Evolutionary conservation across 306 rosid genomes (phyloP), one percentile per base, ranked within the genome.

Genomic region (Chamaecrista fasciculata): DNA sequence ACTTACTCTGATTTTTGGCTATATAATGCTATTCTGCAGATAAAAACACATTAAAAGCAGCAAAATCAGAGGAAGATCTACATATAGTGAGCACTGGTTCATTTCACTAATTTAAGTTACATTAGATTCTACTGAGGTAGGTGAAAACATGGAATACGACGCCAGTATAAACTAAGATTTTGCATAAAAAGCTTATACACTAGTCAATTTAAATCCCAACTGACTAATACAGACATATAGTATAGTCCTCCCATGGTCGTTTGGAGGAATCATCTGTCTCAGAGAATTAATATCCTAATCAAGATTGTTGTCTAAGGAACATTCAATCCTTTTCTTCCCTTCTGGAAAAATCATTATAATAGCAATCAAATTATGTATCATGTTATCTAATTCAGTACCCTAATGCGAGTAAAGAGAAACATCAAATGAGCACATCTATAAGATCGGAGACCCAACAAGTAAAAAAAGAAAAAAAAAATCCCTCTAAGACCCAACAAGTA

Each of bases 21-120:
- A 34, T 34, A 44, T 12, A 5, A 16, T 58, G 26, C 47, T 46
- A 75, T 20, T 26, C 28, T 33, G 25, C 25, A 51, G 33, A 18
- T 19, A 25, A 5, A 48, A 7, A 9, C 43, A 15, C 6, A 57
- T 46, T 8, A 33, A 72, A 25, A 18, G 28, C 50, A 31, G 19
- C 43, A 68, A 40, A 63, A 44, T 6, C 20, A 34, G 39, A 42
- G 10, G n/a, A 11, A 28, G 39, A 67, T 49, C 70, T 68, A 68
- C 5, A 15, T 39, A 4, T 21, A 76, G 43, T 37, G 69, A 59
- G 7, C 34, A 15, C 9, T 25, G 37, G 61, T 25, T 14, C 33
- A 51, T 29, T 52, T 29, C 71, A 40, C 43, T 52, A 57, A 39
- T 16, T 56, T 16, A 66, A 47, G 36, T 57, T 56, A 25, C 55